Conservation (phyloP, 2,329 filamentous ascomycete species). For the Colletotrichum truncatum region DNA sequence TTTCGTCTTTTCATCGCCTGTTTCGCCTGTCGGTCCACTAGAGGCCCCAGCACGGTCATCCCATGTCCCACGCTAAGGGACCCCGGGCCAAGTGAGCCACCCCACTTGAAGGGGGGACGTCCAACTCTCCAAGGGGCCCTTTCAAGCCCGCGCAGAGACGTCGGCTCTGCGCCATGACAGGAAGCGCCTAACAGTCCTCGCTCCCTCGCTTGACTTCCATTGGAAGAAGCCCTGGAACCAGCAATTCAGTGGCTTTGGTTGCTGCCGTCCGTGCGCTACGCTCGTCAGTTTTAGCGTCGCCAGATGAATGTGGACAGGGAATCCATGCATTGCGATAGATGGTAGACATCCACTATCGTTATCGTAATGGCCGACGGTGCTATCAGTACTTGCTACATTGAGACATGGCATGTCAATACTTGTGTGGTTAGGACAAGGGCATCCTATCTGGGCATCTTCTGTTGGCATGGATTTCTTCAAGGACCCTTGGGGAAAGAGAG, state of each 20-base stretch:
- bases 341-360: too few relatives aligned
- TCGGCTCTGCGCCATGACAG: background rate
- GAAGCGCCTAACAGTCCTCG: background rate
- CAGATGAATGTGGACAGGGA: background rate
- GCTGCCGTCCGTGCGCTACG: constrained; percentile 23
- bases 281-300: constrained; percentile 24
- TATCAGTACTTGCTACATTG: too few relatives aligned
- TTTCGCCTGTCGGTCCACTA: constrained; percentile 25
- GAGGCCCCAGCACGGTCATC: constrained; percentile 20
- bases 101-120: background rate
- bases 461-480: background rate
- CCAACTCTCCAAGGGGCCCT: background rate
- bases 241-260: constrained; percentile 12
- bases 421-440: too few relatives aligned
- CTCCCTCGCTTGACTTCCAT: too few relatives aligned
- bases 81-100: background rate
- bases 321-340: too few relatives aligned
- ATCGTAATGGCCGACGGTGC: too few relatives aligned
- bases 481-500: background rate
- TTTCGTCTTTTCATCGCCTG: constrained; percentile 28
- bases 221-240: background rate
- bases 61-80: constrained; percentile 23
- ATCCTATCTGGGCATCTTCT: too few relatives aligned
- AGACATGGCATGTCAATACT: too few relatives aligned
- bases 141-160: background rate